Percentiles rank a stretch among this genome's conserved stretches.
These are phyloP conservation scores for Vitis vinifera DNA, from an alignment of 164 flowering plant genomes.

Conservation along the genomic window ASM3070453v1 NC_081811.1:27137001-27137500, in stretches of 20 bases:
- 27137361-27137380: conserved; percentile 15
- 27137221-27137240: too few species aligned
- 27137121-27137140: background rate
- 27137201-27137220: too few species aligned
- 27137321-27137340: background rate
- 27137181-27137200: too few species aligned
- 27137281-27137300: background rate
- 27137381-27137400: conserved; percentile 23
- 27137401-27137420: conserved; percentile 14
- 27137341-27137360: background rate
- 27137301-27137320: background rate
- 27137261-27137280: too few species aligned
- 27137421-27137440: conserved; percentile 10
- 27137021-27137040: conserved; percentile 53
- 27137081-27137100: conserved; percentile 51
- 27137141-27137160: background rate
- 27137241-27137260: too few species aligned
- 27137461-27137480: conserved; percentile 23
- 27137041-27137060: conserved; percentile 68
- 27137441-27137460: conserved; percentile 29
- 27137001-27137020: conserved; percentile 71
- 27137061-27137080: conserved; percentile 71
- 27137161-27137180: too few species aligned
- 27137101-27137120: background rate
- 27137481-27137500: conserved; percentile 30